A percentile compares a stretch with the other conserved stretches of the same genome.
Evolutionary conservation across 1,139 yeast genomes (phyloP).

Genomic region (Diutina pseudorugosa): DNA sequence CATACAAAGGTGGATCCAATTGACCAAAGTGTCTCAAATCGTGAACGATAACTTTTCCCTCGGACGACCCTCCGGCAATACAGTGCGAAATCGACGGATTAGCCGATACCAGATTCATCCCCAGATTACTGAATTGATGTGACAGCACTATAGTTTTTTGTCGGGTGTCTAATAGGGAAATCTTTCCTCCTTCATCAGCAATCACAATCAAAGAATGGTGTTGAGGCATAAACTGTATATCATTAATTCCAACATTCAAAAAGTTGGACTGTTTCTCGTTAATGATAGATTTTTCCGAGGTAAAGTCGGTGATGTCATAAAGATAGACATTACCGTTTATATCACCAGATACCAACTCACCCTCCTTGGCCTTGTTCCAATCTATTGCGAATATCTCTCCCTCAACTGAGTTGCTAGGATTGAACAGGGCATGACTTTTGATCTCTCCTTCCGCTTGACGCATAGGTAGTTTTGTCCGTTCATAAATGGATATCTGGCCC

Average conservation of each 20-base stretch:
- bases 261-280: not conserved
- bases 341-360: not conserved
- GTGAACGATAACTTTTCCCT: not conserved
- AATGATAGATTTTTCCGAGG: not conserved
- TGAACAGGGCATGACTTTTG: not conserved
- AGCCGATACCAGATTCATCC: not conserved
- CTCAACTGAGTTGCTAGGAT: not conserved
- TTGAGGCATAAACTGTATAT: not conserved
- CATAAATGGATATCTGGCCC: conserved; percentile 33
- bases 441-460: not conserved
- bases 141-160: not conserved
- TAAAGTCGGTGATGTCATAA: not conserved
- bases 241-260: not conserved
- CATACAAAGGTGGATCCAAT: not conserved
- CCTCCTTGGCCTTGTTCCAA: not conserved
- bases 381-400: not conserved
- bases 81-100: not conserved
- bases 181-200: not conserved
- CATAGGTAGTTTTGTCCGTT: conserved; percentile 24
- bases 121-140: not conserved
- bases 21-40: not conserved
- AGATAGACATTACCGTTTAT: not conserved
- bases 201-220: not conserved
- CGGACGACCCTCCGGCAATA: not conserved
- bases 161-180: not conserved